phyloP scores from a whole-genome alignment of 129 eudicot species.

The Tanacetum coccineum region DNA sequence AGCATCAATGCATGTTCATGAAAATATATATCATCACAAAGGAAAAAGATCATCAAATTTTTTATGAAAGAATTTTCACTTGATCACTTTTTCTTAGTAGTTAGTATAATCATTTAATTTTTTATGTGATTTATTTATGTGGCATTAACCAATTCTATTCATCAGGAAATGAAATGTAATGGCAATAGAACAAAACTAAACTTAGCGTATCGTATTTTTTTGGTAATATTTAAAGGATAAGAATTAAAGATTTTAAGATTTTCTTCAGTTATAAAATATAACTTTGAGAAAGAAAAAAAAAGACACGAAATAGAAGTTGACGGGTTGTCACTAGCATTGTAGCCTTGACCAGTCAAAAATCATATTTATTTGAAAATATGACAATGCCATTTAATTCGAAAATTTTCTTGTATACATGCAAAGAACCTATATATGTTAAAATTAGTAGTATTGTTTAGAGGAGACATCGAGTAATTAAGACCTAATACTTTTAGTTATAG shows the following conservation, averaged over 20 bases:
- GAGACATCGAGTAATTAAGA: too few species aligned
- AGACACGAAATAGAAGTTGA: neutral
- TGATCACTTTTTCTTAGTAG: too few species aligned
- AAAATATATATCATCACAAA: slow-evolving; percentile 15
- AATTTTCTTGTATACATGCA: neutral
- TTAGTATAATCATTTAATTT: too few species aligned
- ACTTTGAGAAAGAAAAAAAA: too few species aligned
- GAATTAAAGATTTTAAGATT: neutral
- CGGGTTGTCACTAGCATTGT: slow-evolving; percentile 1
- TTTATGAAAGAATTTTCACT: too few species aligned
- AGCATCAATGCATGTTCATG: slow-evolving; percentile 36
- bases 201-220: too few species aligned
- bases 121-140: too few species aligned
- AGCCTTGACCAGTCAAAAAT: slow-evolving; percentile 14
- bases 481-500: too few species aligned
- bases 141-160: too few species aligned
- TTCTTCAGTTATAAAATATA: neutral
- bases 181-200: too few species aligned
- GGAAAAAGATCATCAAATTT: neutral
- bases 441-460: neutral
- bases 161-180: too few species aligned
- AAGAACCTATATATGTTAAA: neutral
- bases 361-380: neutral
- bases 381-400: neutral
- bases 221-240: too few species aligned